Evolutionary conservation across 192 early-diverging fungal genomes (phyloP), one percentile per base, ranked within the genome.

Genomic region (Lobosporangium transversale): DNA sequence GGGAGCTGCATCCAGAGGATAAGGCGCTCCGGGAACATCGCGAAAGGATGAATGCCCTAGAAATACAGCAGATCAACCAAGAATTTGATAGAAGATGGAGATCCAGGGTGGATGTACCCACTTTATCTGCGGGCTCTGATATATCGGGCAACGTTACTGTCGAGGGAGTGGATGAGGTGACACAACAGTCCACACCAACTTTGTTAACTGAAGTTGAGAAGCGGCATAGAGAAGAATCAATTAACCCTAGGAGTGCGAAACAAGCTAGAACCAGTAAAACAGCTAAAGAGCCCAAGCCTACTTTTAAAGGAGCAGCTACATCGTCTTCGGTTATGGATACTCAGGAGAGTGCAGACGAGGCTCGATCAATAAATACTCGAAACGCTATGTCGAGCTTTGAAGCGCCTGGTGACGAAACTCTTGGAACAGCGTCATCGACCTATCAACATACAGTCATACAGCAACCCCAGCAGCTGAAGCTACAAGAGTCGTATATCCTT

Each of bases 21-120:
- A 45, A 48, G 47, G 58, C 51, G 17, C 27, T 76, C 2, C 63
- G 52, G 29, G 73, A 76, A 37, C 62, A 71, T 24, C 69, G 65
- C 9, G 52, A 55, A 15, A 31, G 59, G 10, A 67, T 67, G 73
- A 66, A 76, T 51, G 64, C 56, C 9, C 45, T 67, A 1, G 73
- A 76, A 40, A 67, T 76, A 26, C 73, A 76, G n/a, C 58, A 76
- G 21, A 76, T 76, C 29, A 76, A 76, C 23, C 73, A 76, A 23
- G 73, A 76, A 20, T 76, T 66, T 43, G 73, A 76, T 26, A 50
- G 73, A 33, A 62, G 59, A 9, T 67, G 65, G 65, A 62, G 45
- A 32, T 65, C 58, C 14, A 66, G 61, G 30, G 14, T 52, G 18
- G 64, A 76, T 30, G 51, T 29, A 30, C 36, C 35, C 35, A 10